Evolutionary conservation across 768 basidiomycete species (phyloP).

Genomic region (Mycena epipterygia): DNA sequence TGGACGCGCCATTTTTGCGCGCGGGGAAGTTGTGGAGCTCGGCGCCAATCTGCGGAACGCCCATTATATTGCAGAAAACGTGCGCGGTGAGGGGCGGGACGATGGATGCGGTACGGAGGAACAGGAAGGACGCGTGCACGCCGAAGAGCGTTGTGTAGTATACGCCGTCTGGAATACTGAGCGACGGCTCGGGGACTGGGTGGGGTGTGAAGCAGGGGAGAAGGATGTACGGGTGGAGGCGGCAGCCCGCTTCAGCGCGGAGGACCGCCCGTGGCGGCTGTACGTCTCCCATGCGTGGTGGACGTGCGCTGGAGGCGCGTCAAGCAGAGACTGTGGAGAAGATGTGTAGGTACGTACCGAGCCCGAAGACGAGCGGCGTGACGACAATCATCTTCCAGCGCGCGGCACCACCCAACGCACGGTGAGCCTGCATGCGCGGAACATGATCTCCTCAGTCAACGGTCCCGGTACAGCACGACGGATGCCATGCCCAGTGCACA

Average conservation of each 20-base stretch:
- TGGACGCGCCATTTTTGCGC: slow-evolving; percentile 62
- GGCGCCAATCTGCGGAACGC: slow-evolving; percentile 75
- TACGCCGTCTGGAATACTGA: slow-evolving; percentile 88
- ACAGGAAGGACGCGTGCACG: slow-evolving; percentile 87
- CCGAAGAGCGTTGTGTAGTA: slow-evolving; percentile 96
- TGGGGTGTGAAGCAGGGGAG: neutral
- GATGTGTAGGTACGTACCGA: slow-evolving; percentile 65
- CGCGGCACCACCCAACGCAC: slow-evolving; percentile 74
- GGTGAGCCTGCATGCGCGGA: slow-evolving; percentile 87
- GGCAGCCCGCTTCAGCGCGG: slow-evolving; percentile 66
- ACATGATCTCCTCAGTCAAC: slow-evolving; percentile 92
- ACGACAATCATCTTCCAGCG: slow-evolving; percentile 76
- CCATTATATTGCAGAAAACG: slow-evolving; percentile 95
- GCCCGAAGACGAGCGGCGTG: slow-evolving; percentile 90
- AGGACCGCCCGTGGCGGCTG: slow-evolving; percentile 77
- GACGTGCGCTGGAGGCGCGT: slow-evolving; percentile 78
- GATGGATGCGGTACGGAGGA: slow-evolving; percentile 88
- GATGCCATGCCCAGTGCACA: slow-evolving; percentile 14
- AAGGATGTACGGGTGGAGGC: slow-evolving; percentile 64
- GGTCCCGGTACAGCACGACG: slow-evolving; percentile 70
- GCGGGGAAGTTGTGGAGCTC: slow-evolving; percentile 70
- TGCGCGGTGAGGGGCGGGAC: slow-evolving; percentile 85
- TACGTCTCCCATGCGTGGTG: slow-evolving; percentile 95
- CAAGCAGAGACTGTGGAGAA: neutral
- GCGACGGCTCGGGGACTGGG: neutral